Conservation (phyloP, 2,329 filamentous ascomycete genomes). For the Gnomoniopsis sp. region DNA sequence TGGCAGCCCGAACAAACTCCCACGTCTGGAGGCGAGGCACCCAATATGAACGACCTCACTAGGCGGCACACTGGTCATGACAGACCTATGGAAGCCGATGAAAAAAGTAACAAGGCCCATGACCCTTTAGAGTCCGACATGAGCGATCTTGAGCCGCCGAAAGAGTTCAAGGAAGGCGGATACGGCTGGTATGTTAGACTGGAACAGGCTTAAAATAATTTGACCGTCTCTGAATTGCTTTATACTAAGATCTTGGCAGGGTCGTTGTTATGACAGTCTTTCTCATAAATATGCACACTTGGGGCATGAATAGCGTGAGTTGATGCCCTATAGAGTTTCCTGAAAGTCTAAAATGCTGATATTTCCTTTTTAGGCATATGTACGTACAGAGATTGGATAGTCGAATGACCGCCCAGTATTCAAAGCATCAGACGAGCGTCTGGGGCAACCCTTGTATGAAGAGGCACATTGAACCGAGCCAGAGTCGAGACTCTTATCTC, state of each 20-base stretch:
- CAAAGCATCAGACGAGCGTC: too few relatives aligned
- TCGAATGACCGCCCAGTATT: too few relatives aligned
- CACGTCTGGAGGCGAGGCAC: not conserved
- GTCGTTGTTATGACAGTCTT: constrained; percentile 53
- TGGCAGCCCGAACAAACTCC: not conserved
- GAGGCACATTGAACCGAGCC: not conserved
- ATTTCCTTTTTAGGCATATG: constrained; percentile 8
- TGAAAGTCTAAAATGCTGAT: constrained; percentile 4
- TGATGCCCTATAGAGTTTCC: not conserved
- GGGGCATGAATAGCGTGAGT: constrained; percentile 66
- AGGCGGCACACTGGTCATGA: constrained; percentile 1
- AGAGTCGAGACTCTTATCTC: not conserved
- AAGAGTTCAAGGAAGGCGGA: constrained; percentile 49
- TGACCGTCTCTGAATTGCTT: not conserved
- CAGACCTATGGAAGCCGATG: not conserved
- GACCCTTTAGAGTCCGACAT: constrained; percentile 21
- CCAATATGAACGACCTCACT: not conserved
- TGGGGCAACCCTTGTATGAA: not conserved
- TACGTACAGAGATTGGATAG: not conserved
- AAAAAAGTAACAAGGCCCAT: constrained; percentile 7
- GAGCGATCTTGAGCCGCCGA: constrained; percentile 20
- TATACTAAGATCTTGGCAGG: constrained; percentile 25
- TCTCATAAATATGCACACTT: constrained; percentile 67
- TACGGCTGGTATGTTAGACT: constrained; percentile 50
- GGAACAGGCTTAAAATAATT: not conserved